These are phyloP conservation scores for Alternaria postmessia DNA, from an alignment of 2,329 filamentous ascomycete genomes.

Conservation along the genomic window DNA sequence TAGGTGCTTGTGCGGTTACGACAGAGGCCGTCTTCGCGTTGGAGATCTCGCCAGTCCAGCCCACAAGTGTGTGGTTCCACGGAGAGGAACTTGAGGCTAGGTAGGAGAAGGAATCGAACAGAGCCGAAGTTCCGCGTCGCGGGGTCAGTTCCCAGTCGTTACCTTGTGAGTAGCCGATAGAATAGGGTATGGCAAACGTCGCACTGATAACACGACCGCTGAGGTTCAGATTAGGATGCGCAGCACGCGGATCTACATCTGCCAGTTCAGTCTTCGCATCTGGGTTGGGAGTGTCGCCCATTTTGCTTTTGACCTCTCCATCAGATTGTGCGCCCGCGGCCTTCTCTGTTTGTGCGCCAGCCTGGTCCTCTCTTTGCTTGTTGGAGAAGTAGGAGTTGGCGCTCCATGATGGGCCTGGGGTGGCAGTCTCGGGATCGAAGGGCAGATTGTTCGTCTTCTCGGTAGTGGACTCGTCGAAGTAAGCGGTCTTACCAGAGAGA, in stretches of 20 bases:
- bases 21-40: slow-evolving; percentile 39
- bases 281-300: slow-evolving; percentile 56
- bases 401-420: slow-evolving; percentile 48
- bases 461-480: slow-evolving; percentile 38
- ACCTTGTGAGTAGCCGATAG: slow-evolving; percentile 60
- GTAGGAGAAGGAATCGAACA: slow-evolving; percentile 90
- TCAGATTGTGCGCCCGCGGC: slow-evolving; percentile 57
- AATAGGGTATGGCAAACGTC: slow-evolving; percentile 70
- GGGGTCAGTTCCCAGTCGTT: slow-evolving; percentile 73
- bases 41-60: slow-evolving; percentile 86
- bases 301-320: slow-evolving; percentile 61
- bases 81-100: slow-evolving; percentile 82
- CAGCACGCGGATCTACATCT: slow-evolving; percentile 62
- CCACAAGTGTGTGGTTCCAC: slow-evolving; percentile 92
- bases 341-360: slow-evolving; percentile 51
- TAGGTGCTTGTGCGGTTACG: slow-evolving; percentile 57
- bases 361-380: slow-evolving; percentile 26
- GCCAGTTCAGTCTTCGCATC: slow-evolving; percentile 52
- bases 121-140: slow-evolving; percentile 85
- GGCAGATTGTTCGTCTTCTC: slow-evolving; percentile 33
- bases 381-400: slow-evolving; percentile 49
- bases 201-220: slow-evolving; percentile 71
- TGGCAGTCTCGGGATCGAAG: slow-evolving; percentile 41
- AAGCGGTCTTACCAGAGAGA: slow-evolving; percentile 48
- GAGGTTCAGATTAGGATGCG: slow-evolving; percentile 65